Percentiles rank a stretch among this genome's conserved stretches.
Conservation (phyloP, 129 eudicot species). For the Scalesia atractyloides region DNA sequence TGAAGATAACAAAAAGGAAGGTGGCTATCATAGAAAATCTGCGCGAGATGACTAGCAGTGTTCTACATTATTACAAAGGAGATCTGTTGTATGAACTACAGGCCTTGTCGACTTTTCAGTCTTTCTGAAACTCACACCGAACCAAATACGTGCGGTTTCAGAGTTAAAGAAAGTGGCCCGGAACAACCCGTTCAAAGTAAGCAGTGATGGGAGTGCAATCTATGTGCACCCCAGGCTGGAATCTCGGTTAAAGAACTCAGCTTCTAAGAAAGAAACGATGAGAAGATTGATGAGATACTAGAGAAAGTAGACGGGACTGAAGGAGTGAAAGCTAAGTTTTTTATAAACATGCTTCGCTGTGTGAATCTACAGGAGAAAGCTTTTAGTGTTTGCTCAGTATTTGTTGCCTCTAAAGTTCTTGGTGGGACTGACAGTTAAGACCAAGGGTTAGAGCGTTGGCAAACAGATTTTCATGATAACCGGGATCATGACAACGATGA, state of each 20-base stretch:
- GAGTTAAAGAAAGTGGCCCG: slow-evolving; percentile 37
- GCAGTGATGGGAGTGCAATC: slow-evolving; percentile 63
- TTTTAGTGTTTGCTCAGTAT: slow-evolving; percentile 78
- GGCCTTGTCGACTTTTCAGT: slow-evolving; percentile 82
- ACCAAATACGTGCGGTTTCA: slow-evolving; percentile 48
- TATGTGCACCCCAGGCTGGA: slow-evolving; percentile 75
- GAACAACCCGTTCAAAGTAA: slow-evolving; percentile 48
- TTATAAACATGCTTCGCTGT: slow-evolving; percentile 63
- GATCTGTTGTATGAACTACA: slow-evolving; percentile 77
- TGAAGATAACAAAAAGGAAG: slow-evolving; percentile 60
- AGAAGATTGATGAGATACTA: slow-evolving; percentile 50
- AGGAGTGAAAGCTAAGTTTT: slow-evolving; percentile 82
- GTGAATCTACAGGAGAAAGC: slow-evolving; percentile 71
- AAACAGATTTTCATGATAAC: slow-evolving; percentile 54
- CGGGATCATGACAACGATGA: slow-evolving; percentile 43
- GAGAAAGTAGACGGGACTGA: slow-evolving; percentile 38
- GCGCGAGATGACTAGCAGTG: slow-evolving; percentile 71
- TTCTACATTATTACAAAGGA: slow-evolving; percentile 86
- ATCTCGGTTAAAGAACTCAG: slow-evolving; percentile 35
- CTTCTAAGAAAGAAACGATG: slow-evolving; percentile 45
- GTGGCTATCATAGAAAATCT: slow-evolving; percentile 65
- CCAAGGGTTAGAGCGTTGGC: slow-evolving; percentile 58
- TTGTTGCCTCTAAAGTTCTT: slow-evolving; percentile 70
- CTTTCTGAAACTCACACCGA: slow-evolving; percentile 56
- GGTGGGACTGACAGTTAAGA: slow-evolving; percentile 50